Evolutionary conservation across 1,284 basidiomycete species (phyloP), one percentile per base, ranked within the genome.

Genomic region (Rhodotorula mucilaginosa): DNA sequence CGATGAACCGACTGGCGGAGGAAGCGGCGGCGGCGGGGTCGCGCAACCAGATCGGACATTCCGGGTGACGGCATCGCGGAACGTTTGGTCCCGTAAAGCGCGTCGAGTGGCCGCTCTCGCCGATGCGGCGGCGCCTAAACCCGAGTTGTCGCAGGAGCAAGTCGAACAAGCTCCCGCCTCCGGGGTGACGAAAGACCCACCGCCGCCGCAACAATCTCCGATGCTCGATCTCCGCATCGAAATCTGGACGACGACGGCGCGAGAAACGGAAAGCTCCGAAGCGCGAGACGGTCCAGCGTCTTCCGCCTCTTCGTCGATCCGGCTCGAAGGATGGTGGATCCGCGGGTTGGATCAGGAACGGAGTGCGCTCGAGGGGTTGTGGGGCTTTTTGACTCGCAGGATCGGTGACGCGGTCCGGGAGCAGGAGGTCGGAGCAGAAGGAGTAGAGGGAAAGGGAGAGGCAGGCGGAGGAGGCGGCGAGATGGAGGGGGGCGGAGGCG

Each of bases 21-120:
- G 15, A 18, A 26, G 21, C 19, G 49, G 65, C 26, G n/a, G 29
- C 26, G 39, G 39, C n/a, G 13, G 39, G 39, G 4, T n/a, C 15
- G 12, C 58, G 58, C 2, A 51, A 10, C 6, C 26, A 3, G 39
- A 12, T 0, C 29, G 29, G 26, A 18, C n/a, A 10, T 16, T 58
- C 8, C 10, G 15, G 7, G 8, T 68, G 7, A 21, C 16, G 19
- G 67, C 61, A 15, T 34, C 48, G 57, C 26, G 44, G 7, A 68
- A 68, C 61, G 67, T 68, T 7, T 68, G 67, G 67, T 59, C 61
- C 2, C 47, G 67, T 2, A 19, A 58, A 21, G 67, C 67, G 26
- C 61, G 67, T 8, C 52, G 66, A 10, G 60, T 52, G 23, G 65
- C 49, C n/a, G 26, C 39, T 44, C 39, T 44, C 12, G 39, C 34